A percentile compares a stretch with the other conserved stretches of the same genome.
Evolutionary conservation across 768 basidiomycete species (phyloP).

Genomic region (Suillus americanus): DNA sequence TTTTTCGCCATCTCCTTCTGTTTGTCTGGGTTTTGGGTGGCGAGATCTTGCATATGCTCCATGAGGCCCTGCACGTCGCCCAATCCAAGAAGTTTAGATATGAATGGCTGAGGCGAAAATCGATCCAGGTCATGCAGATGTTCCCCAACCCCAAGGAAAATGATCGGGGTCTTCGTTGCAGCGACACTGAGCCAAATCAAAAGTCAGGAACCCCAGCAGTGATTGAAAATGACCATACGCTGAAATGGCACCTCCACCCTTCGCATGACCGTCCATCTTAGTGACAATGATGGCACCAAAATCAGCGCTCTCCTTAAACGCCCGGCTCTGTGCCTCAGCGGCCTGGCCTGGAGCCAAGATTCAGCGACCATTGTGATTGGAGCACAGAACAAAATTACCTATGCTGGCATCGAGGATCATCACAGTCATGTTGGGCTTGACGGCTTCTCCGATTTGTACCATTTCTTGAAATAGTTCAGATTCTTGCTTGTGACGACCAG

Average conservation of each 20-base stretch:
- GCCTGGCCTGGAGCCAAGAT: constrained; percentile 71
- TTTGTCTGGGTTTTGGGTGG: constrained; percentile 90
- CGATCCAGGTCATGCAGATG: constrained; percentile 96
- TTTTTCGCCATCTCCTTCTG: constrained; percentile 99
- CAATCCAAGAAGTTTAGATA: constrained; percentile 92
- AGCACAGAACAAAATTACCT: constrained; percentile 44
- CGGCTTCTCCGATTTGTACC: constrained; percentile 93
- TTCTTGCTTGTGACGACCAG: constrained; percentile 96
- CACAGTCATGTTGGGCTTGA: constrained; percentile 95
- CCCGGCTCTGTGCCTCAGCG: constrained; percentile 92
- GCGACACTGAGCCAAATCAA: constrained; percentile 65
- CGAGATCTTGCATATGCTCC: constrained; percentile 98
- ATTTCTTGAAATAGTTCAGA: constrained; percentile 96
- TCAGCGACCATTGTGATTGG: background rate
- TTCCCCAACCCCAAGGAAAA: constrained; percentile 97
- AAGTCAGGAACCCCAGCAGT: background rate
- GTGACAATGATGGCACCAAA: constrained; percentile 99
- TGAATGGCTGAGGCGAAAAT: constrained; percentile 95
- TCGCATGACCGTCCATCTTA: constrained; percentile 99
- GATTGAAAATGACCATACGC: constrained; percentile 60
- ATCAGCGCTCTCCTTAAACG: constrained; percentile 96
- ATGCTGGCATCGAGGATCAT: constrained; percentile 97
- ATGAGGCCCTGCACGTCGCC: constrained; percentile 97
- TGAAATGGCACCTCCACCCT: constrained; percentile 98
- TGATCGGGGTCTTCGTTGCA: constrained; percentile 98